Percentiles rank a stretch among this genome's conserved stretches.
Conservation (phyloP, 805 yeast species). For the Komagataella pastoris region DNA sequence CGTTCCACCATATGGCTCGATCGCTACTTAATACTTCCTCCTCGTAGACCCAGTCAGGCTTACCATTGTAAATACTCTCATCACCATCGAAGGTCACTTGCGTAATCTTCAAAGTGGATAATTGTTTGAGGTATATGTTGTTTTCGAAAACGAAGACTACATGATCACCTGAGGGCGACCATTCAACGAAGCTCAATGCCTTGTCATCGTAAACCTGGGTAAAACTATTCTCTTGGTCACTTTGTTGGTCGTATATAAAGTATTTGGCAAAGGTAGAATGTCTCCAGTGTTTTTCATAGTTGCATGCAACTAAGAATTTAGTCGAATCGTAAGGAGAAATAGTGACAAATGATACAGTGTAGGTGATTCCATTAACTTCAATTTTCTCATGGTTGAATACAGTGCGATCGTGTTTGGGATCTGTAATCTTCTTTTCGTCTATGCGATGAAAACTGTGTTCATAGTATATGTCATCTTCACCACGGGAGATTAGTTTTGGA, state of each 20-base stretch:
- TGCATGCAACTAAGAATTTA: slow-evolving; percentile 4
- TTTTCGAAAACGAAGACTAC: slow-evolving; percentile 44
- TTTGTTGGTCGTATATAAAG: slow-evolving; percentile 39
- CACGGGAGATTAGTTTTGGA: neutral
- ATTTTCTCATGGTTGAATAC: neutral
- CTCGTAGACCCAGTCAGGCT: slow-evolving; percentile 77
- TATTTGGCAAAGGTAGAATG: slow-evolving; percentile 52
- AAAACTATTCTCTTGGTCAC: slow-evolving; percentile 3
- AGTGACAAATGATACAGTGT: neutral
- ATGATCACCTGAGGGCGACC: slow-evolving; percentile 48
- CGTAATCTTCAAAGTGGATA: slow-evolving; percentile 6
- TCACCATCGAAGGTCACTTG: slow-evolving; percentile 41
- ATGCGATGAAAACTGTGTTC: neutral
- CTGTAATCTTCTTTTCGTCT: neutral
- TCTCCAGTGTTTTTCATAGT: slow-evolving; percentile 42
- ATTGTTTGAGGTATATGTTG: slow-evolving; percentile 36
- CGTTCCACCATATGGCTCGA: slow-evolving; percentile 61
- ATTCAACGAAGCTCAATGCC: slow-evolving; percentile 37
- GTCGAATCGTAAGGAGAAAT: neutral
- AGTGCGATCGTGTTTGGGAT: neutral
- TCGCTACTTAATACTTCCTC: slow-evolving; percentile 60
- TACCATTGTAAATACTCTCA: slow-evolving; percentile 43
- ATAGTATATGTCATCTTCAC: neutral
- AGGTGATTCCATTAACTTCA: neutral
- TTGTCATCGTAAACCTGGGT: slow-evolving; percentile 11